phyloP scores from a whole-genome alignment of 208 protist genomes.

The Vickermania spadyakhi region DNA sequence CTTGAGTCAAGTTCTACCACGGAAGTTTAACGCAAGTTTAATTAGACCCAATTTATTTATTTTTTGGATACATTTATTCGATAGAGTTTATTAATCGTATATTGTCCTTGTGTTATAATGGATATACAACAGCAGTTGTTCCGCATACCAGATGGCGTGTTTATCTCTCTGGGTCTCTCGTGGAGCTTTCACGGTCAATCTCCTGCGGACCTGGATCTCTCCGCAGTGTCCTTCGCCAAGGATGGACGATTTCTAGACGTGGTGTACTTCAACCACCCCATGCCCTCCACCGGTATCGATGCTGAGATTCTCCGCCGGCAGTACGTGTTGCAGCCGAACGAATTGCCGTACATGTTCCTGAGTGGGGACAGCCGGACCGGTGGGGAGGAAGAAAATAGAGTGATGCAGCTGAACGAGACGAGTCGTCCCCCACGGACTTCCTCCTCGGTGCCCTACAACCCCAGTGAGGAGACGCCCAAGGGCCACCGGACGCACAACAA shows the following conservation, averaged over 20 bases:
- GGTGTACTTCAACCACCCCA: constrained; percentile 82
- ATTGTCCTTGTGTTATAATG: too few relatives aligned
- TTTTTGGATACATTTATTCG: not conserved
- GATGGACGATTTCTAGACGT: constrained; percentile 68
- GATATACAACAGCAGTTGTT: constrained; percentile 80
- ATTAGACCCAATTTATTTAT: too few relatives aligned
- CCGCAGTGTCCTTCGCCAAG: constrained; percentile 64
- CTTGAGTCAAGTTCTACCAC: not conserved
- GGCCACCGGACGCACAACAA: constrained; percentile 4
- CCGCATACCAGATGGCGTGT: constrained; percentile 51
- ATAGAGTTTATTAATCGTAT: too few relatives aligned
- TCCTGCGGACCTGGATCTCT: constrained; percentile 74
- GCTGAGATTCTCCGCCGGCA: constrained; percentile 30
- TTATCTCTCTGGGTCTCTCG: constrained; percentile 54
- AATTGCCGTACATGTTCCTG: constrained; percentile 77
- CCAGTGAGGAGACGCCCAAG: constrained; percentile 12
- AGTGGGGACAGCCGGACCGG: constrained; percentile 71
- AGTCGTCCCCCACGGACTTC: constrained; percentile 9
- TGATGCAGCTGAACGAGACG: constrained; percentile 32
- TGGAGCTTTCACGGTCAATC: constrained; percentile 74
- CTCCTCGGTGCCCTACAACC: not conserved
- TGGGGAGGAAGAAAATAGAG: constrained; percentile 76
- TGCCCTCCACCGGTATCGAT: constrained; percentile 36
- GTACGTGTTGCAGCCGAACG: constrained; percentile 27
- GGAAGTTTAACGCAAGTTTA: not conserved